Base-by-base conservation (phyloP, 768 basidiomycete species). In the Podaxis rugospora region DNA sequence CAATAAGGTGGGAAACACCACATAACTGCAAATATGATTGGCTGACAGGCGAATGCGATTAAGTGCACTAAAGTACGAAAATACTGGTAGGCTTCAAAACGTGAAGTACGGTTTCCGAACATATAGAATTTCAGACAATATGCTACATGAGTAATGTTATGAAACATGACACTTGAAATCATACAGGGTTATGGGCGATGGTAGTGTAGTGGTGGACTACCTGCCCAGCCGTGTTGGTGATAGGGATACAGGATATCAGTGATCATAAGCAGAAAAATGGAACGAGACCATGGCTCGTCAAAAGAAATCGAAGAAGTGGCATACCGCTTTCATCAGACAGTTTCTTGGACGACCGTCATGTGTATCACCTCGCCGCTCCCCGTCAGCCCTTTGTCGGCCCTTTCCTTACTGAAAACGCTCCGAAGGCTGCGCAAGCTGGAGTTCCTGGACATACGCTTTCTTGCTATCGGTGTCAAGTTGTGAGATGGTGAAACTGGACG, bases 311-410 rank as follows among this genome's bases (percentile, higher is more conserved):
- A 49, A 54, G 39, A 44, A 11, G 5, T n/a, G 40, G 35, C 9
- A 59, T 52, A 40, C 28, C 37, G 25, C 32, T 13, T 1, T 1
- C 16, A 18, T 27, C 66, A 76, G 35, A 67, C 69, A 10, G 72
- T 75, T 61, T 81, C 80, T 56, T 74, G 75, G 28, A 78, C 74
- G 42, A 79, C 74, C 1, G 78, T 76, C 78, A 81, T 78, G 64
- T 75, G 75, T 44, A 83, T 72, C 57, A 72, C 68, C 64, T 78
- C 75, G n/a, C 39, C 61, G 6, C 56, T 54, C n/a, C 70, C 62
- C 2, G 57, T 9, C 46, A 61, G 61, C 32, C 42, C 65, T 25
- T 66, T 59, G 21, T 64, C 63, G 28, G 68, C 36, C 16, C 69
- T 66, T 52, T 74, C 73, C 46, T 63, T 60, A 37, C 71, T 71